These are phyloP conservation scores for Penicillium sclerotiorum DNA, from an alignment of 2,329 filamentous ascomycete species.

Conservation along the genomic window DNA sequence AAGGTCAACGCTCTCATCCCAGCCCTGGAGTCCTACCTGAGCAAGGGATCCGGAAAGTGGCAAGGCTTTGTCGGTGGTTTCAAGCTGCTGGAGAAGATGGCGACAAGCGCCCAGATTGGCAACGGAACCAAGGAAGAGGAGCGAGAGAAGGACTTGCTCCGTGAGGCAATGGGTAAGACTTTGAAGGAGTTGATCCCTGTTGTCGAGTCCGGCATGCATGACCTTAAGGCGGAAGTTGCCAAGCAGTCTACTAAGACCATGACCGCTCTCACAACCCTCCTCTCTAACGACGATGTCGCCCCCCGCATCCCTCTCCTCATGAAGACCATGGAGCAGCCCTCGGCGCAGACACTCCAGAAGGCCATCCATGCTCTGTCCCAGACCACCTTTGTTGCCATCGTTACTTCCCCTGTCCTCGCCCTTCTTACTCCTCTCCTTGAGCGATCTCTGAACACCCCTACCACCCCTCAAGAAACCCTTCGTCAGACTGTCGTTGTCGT, in stretches of 20 bases:
- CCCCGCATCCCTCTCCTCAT: slow-evolving; percentile 89
- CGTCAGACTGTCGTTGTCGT: slow-evolving; percentile 95
- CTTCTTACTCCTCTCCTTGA: slow-evolving; percentile 93
- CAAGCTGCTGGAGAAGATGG: slow-evolving; percentile 86
- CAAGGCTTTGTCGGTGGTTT: slow-evolving; percentile 90
- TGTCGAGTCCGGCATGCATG: slow-evolving; percentile 92
- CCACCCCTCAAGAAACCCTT: slow-evolving; percentile 88
- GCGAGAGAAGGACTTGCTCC: slow-evolving; percentile 81
- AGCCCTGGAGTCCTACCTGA: slow-evolving; percentile 71
- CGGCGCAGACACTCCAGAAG: slow-evolving; percentile 83
- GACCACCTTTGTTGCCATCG: slow-evolving; percentile 97
- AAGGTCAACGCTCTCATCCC: slow-evolving; percentile 82
- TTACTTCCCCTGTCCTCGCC: slow-evolving; percentile 92
- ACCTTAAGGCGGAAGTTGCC: slow-evolving; percentile 79
- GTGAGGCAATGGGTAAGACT: slow-evolving; percentile 79
- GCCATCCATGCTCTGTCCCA: slow-evolving; percentile 95
- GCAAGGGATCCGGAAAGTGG: slow-evolving; percentile 90
- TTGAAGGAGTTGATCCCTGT: slow-evolving; percentile 86
- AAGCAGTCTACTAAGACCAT: slow-evolving; percentile 93
- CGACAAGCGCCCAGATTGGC: slow-evolving; percentile 87
- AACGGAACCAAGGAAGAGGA: slow-evolving; percentile 84
- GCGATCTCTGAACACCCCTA: slow-evolving; percentile 87
- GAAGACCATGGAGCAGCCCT: slow-evolving; percentile 94
- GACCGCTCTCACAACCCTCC: slow-evolving; percentile 82
- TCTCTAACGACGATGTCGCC: slow-evolving; percentile 95